These are phyloP conservation scores for Myxozyma neglecta DNA, from an alignment of 805 yeast species.

Conservation along the genomic window DNA sequence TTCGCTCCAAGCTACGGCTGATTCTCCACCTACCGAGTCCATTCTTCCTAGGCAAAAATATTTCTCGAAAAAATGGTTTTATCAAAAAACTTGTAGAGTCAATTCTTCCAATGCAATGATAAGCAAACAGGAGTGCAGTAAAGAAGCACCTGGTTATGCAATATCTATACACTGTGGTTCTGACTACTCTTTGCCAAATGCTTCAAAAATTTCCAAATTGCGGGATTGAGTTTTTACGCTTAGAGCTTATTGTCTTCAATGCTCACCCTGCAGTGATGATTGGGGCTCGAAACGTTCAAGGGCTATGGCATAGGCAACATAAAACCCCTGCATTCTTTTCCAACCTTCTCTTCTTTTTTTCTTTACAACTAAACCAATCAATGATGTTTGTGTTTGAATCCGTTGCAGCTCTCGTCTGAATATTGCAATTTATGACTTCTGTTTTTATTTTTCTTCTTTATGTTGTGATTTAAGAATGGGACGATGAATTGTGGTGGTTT, in stretches of 20 bases:
- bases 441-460: background rate
- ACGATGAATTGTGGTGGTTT: background rate
- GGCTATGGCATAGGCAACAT: background rate
- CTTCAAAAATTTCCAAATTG: background rate
- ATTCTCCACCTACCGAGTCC: conserved; percentile 16
- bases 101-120: too few species aligned
- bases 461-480: background rate
- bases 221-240: background rate
- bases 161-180: too few species aligned
- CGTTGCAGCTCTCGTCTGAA: conserved; percentile 34
- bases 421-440: background rate
- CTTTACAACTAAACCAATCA: conserved; percentile 34
- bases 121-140: too few species aligned
- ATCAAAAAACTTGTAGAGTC: too few species aligned
- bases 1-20: conserved; percentile 21
- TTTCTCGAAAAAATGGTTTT: too few species aligned
- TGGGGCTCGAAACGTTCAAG: too few species aligned
- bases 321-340: background rate
- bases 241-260: background rate
- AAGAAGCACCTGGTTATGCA: too few species aligned
- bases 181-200: background rate
- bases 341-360: conserved; percentile 11
- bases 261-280: background rate
- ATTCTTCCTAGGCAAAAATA: background rate
- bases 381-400: conserved; percentile 33